Conservation (phyloP, 192 early-diverging fungal genomes). For the Coemansia sp. region DNA sequence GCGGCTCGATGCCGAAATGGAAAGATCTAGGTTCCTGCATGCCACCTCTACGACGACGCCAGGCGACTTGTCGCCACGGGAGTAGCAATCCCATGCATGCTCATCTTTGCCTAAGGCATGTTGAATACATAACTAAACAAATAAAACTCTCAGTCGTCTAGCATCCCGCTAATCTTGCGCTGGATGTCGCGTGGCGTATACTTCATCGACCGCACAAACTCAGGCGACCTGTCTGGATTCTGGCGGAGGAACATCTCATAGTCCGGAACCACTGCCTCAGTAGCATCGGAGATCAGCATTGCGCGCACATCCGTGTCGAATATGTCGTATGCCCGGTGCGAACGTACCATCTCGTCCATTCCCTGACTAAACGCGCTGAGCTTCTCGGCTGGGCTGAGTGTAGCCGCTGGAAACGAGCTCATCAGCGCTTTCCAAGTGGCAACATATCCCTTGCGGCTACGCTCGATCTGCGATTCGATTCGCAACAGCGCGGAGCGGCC, state of each 20-base stretch:
- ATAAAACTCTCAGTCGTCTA: slow-evolving; percentile 30
- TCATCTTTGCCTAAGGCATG: neutral
- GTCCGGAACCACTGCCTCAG: slow-evolving; percentile 40
- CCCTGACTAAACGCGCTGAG: slow-evolving; percentile 48
- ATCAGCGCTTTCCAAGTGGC: slow-evolving; percentile 51
- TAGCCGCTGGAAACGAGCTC: slow-evolving; percentile 48
- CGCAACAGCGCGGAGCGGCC: slow-evolving; percentile 42
- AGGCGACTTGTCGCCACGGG: neutral
- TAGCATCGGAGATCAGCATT: slow-evolving; percentile 43
- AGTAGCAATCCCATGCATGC: slow-evolving; percentile 3
- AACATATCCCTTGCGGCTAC: slow-evolving; percentile 46
- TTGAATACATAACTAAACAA: slow-evolving; percentile 6
- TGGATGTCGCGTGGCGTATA: slow-evolving; percentile 49
- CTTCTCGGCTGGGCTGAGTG: slow-evolving; percentile 45
- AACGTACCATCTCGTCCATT: slow-evolving; percentile 51
- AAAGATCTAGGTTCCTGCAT: slow-evolving; percentile 42
- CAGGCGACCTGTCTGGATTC: slow-evolving; percentile 47
- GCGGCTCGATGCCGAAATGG: slow-evolving; percentile 53
- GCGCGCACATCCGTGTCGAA: slow-evolving; percentile 49
- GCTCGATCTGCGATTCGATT: slow-evolving; percentile 44
- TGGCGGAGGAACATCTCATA: slow-evolving; percentile 48
- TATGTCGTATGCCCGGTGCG: slow-evolving; percentile 43
- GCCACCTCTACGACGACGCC: slow-evolving; percentile 16
- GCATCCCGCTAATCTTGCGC: slow-evolving; percentile 40
- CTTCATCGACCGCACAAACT: slow-evolving; percentile 47